These are phyloP conservation scores for Torulaspora indica DNA, from an alignment of 805 yeast species.

Conservation along the genomic window DNA sequence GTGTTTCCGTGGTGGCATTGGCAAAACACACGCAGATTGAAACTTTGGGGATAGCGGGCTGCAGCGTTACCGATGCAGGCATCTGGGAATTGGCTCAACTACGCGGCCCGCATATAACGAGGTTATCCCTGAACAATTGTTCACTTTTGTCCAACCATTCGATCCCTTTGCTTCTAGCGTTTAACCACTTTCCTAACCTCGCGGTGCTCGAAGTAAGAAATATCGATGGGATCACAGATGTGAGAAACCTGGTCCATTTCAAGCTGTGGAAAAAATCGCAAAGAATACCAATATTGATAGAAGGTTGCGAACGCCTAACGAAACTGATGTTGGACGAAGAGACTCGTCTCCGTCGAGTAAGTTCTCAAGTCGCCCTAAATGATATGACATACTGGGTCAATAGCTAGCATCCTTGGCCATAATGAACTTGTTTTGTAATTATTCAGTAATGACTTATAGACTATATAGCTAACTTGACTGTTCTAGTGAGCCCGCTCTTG, in stretches of 20 bases:
- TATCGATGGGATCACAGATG: slow-evolving; percentile 50
- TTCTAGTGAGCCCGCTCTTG: neutral
- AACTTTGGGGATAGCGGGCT: slow-evolving; percentile 88
- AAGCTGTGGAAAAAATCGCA: slow-evolving; percentile 47
- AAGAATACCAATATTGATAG: slow-evolving; percentile 56
- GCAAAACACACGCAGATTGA: slow-evolving; percentile 52
- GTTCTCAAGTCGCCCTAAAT: slow-evolving; percentile 51
- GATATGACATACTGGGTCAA: slow-evolving; percentile 67
- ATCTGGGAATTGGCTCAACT: slow-evolving; percentile 72
- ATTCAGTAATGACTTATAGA: neutral
- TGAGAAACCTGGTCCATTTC: slow-evolving; percentile 64
- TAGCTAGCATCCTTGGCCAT: slow-evolving; percentile 13
- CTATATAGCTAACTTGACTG: neutral
- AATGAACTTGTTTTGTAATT: neutral
- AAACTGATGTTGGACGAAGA: slow-evolving; percentile 57
- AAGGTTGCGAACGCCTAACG: slow-evolving; percentile 71
- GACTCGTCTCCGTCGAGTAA: slow-evolving; percentile 49
- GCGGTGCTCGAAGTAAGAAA: slow-evolving; percentile 75
- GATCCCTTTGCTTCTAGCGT: slow-evolving; percentile 45
- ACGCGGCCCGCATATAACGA: slow-evolving; percentile 47
- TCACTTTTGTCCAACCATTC: slow-evolving; percentile 52
- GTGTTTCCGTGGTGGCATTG: slow-evolving; percentile 56
- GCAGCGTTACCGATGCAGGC: slow-evolving; percentile 68
- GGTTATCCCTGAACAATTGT: slow-evolving; percentile 77
- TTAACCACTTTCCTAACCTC: slow-evolving; percentile 51